Evolutionary conservation across 2,329 filamentous ascomycete species (phyloP).

Genomic region (Clonostachys sp.): DNA sequence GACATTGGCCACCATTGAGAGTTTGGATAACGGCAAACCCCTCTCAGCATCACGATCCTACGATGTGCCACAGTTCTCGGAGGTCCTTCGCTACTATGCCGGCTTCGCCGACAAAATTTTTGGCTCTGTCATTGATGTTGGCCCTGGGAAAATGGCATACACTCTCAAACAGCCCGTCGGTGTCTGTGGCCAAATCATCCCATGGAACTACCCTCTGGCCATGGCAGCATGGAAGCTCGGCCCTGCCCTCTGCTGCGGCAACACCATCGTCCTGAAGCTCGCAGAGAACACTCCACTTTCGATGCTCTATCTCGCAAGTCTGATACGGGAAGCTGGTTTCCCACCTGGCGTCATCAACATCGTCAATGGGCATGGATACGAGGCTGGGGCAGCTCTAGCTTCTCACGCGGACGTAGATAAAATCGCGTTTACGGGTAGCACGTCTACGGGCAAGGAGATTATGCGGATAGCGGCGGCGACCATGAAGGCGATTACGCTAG

Average conservation of each 20-base stretch:
- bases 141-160: slow-evolving; percentile 68
- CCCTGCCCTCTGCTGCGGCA: slow-evolving; percentile 55
- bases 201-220: slow-evolving; percentile 75
- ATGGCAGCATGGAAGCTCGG: slow-evolving; percentile 60
- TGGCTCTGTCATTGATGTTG: slow-evolving; percentile 72
- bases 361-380: slow-evolving; percentile 60
- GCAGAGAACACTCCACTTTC: slow-evolving; percentile 58
- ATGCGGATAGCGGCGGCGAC: slow-evolving; percentile 63
- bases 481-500: slow-evolving; percentile 54
- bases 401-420: slow-evolving; percentile 63
- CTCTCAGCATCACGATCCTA: slow-evolving; percentile 57
- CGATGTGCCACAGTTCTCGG: background rate
- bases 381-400: slow-evolving; percentile 60
- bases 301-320: slow-evolving; percentile 54
- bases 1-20: slow-evolving; percentile 51
- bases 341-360: slow-evolving; percentile 71
- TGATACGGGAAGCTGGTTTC: slow-evolving; percentile 67
- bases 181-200: slow-evolving; percentile 73
- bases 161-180: slow-evolving; percentile 73
- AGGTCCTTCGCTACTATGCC: slow-evolving; percentile 64
- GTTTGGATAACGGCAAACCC: slow-evolving; percentile 79
- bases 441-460: slow-evolving; percentile 61
- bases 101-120: slow-evolving; percentile 78
- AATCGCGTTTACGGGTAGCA: slow-evolving; percentile 69
- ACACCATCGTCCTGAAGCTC: slow-evolving; percentile 54